These are phyloP conservation scores for Paecilomyces formosus DNA, from an alignment of 2,329 filamentous ascomycete genomes.

Conservation along the genomic window DNA sequence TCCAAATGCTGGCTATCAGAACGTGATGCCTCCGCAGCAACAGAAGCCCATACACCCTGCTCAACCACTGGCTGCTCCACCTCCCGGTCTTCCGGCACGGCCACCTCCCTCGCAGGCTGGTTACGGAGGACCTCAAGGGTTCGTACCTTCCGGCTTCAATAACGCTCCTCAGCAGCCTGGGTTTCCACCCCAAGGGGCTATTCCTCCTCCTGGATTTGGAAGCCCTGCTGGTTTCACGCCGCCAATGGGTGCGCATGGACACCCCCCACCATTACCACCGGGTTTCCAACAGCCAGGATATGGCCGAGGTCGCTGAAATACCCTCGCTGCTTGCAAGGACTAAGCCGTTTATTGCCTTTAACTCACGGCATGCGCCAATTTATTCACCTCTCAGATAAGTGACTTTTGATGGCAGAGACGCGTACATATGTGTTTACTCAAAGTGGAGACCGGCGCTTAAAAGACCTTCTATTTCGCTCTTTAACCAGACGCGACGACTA, in stretches of 20 bases:
- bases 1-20: conserved; percentile 33
- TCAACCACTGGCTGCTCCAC: conserved; percentile 38
- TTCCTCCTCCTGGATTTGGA: conserved; percentile 45
- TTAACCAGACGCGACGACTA: neutral
- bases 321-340: neutral
- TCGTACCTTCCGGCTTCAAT: conserved; percentile 33
- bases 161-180: conserved; percentile 19
- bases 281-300: conserved; percentile 36
- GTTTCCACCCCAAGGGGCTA: conserved; percentile 31
- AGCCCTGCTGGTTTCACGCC: conserved; percentile 43
- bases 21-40: conserved; percentile 33
- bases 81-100: conserved; percentile 54
- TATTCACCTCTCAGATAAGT: neutral
- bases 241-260: conserved; percentile 17
- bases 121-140: conserved; percentile 54
- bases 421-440: neutral
- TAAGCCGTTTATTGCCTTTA: neutral
- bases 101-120: conserved; percentile 63
- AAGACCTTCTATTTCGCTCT: neutral
- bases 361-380: neutral
- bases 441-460: neutral
- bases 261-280: conserved; percentile 30
- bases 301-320: conserved; percentile 28
- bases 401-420: neutral
- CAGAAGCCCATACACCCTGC: conserved; percentile 53